Base-by-base conservation (phyloP, 495 filamentous ascomycete genomes). In the Durotheca rogersii region DNA sequence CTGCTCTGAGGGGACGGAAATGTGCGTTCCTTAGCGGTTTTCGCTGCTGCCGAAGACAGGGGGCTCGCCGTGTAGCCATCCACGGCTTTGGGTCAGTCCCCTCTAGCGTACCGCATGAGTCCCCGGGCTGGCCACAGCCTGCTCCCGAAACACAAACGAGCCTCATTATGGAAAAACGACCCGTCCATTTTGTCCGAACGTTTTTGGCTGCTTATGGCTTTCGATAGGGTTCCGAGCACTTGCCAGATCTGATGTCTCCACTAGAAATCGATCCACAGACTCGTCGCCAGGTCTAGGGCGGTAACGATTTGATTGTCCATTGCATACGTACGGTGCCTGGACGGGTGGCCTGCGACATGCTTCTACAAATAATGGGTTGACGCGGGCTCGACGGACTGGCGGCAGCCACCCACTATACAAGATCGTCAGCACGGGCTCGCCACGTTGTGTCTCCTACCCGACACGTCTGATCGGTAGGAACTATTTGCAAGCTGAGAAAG, bases 81-180 rank as follows among this genome's bases (percentile, higher is more conserved):
- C 61, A 58, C 54, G 47, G 58, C 42, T 48, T 53, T 58, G 58
- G 61, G 61, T 62, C 58, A 42, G 23, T 44, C 53, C 45, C 58
- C 51, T 55, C n/a, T 62, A 58, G 58, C 51, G 52, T 54, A 65
- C 61, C 42, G 58, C 61, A 65, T 62, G 54, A 58, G 53, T 51
- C 31, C 47, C 34, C 34, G 6, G 53, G 46, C 52, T 51, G 39
- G 43, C 58, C 51, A 43, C 57, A 58, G 29, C 25, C 43, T 46
- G 21, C 41, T 53, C 48, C 43, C 40, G 35, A 50, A 42, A 37
- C 31, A 37, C 40, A 35, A 37, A 41, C 49, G 55, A 58, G 55
- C 44, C 55, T 58, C 55, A 58, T 53, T 40, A 18, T 25, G 41
- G 48, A 17, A 25, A 42, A 39, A 27, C 35, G 16, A n/a, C 35